phyloP scores from a whole-genome alignment of 805 yeast species.

The Metschnikowia kunwiensis region DNA sequence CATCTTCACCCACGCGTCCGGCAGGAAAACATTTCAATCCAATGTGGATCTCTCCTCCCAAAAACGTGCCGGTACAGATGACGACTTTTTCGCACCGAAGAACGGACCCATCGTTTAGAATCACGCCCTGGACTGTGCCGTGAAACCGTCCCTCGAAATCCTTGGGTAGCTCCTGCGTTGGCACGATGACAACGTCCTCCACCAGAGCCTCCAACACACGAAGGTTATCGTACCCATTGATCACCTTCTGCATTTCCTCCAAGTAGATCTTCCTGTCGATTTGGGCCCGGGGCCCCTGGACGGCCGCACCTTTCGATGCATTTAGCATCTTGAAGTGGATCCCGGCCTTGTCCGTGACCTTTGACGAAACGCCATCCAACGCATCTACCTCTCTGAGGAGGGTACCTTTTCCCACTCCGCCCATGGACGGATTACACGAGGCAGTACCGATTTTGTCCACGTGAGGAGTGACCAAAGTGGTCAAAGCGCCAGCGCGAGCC shows the following conservation, averaged over 20 bases:
- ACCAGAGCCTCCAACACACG: conserved; percentile 70
- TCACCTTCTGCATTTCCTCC: conserved; percentile 69
- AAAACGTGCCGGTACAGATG: conserved; percentile 92
- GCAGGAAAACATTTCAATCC: conserved; percentile 80
- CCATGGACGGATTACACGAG: conserved; percentile 96
- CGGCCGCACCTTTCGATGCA: conserved; percentile 89
- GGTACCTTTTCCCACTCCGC: conserved; percentile 98
- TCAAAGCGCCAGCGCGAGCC: conserved; percentile 74
- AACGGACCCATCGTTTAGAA: conserved; percentile 64
- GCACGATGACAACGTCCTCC: conserved; percentile 73
- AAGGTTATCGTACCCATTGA: conserved; percentile 55
- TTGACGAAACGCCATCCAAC: conserved; percentile 84
- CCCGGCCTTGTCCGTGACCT: conserved; percentile 89
- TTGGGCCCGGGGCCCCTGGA: conserved; percentile 98
- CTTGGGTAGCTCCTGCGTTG: conserved; percentile 16
- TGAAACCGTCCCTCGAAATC: conserved; percentile 38
- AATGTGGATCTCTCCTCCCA: conserved; percentile 91
- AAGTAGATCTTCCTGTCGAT: conserved; percentile 82
- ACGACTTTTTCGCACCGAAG: conserved; percentile 67
- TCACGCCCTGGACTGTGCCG: conserved; percentile 64
- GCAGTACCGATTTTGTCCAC: conserved; percentile 82
- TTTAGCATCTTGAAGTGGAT: conserved; percentile 86
- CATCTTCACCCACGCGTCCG: conserved; percentile 90
- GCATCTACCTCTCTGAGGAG: conserved; percentile 92
- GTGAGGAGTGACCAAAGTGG: conserved; percentile 76